These are phyloP conservation scores for Calamus simplicifolius DNA, from an alignment of 176 grass and related monocot genomes.

Conservation along the genomic window DNA sequence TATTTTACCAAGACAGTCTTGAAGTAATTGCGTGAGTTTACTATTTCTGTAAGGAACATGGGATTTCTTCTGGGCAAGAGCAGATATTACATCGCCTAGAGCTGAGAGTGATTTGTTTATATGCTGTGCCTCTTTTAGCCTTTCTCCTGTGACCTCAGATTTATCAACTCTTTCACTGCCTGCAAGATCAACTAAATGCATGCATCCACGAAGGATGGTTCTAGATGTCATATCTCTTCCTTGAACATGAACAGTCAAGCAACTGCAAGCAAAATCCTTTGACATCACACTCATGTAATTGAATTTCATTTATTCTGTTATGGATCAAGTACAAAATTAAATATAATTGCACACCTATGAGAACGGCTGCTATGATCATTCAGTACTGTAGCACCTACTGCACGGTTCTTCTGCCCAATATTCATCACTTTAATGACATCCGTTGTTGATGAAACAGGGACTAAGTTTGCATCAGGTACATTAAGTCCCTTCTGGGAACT, in stretches of 20 bases:
- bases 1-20: no score
- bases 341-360: not conserved
- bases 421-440: conserved; percentile 10
- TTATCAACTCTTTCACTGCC: conserved; percentile 11
- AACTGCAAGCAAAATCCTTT: not conserved
- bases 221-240: conserved; percentile 5
- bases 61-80: conserved; percentile 2
- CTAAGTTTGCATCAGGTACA: conserved; percentile 6
- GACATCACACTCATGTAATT: not conserved
- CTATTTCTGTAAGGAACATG: conserved; percentile 12
- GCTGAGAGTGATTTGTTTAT: conserved; percentile 9
- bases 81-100: conserved; percentile 9
- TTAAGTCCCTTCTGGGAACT: not conserved
- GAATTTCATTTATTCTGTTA: not conserved
- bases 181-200: conserved; percentile 11
- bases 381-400: not conserved
- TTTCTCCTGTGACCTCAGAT: conserved; percentile 8
- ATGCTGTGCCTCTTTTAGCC: conserved; percentile 6
- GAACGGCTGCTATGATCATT: conserved; percentile 8
- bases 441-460: not conserved
- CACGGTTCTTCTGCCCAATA: conserved; percentile 3
- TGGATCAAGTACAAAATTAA: not conserved
- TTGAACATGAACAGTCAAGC: conserved; percentile 5
- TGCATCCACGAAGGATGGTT: not conserved
- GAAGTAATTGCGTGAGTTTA: not conserved